phyloP scores from a whole-genome alignment of 2,329 filamentous ascomycete species.

The Ustulina deusta region DNA sequence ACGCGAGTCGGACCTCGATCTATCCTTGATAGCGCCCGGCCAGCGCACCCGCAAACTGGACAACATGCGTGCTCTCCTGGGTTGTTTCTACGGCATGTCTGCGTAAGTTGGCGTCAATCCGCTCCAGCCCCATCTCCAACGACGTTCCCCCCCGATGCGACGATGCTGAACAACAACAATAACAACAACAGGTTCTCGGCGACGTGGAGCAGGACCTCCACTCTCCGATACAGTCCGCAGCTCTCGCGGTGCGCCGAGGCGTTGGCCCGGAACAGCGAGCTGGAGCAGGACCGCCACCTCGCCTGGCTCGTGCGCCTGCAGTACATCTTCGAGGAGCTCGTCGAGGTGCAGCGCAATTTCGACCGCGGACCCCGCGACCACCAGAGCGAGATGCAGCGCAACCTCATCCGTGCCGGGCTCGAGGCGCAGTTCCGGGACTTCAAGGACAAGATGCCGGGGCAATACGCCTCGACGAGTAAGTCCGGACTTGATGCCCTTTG shows the following conservation, averaged over 20 bases:
- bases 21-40: conserved; percentile 37
- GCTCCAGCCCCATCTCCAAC: too few species aligned
- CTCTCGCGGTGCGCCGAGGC: conserved; percentile 59
- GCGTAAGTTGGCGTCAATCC: conserved; percentile 51
- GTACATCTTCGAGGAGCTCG: conserved; percentile 56
- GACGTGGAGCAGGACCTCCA: conserved; percentile 54
- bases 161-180: too few species aligned
- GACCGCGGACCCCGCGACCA: conserved; percentile 39
- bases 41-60: conserved; percentile 53
- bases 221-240: conserved; percentile 57
- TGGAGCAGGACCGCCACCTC: conserved; percentile 58
- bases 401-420: conserved; percentile 61
- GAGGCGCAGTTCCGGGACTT: conserved; percentile 61
- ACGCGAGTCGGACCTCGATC: conserved; percentile 51
- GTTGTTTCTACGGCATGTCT: conserved; percentile 58
- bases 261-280: conserved; percentile 54
- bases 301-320: conserved; percentile 58
- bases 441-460: conserved; percentile 52
- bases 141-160: neutral
- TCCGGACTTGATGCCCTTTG: neutral
- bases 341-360: conserved; percentile 48
- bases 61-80: conserved; percentile 60
- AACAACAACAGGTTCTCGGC: conserved; percentile 52
- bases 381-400: conserved; percentile 56
- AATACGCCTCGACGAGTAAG: conserved; percentile 47